Evolutionary conservation across 2,329 filamentous ascomycete genomes (phyloP), one percentile per base, ranked within the genome.

Genomic region (Aspergillus pseudoterreus): DNA sequence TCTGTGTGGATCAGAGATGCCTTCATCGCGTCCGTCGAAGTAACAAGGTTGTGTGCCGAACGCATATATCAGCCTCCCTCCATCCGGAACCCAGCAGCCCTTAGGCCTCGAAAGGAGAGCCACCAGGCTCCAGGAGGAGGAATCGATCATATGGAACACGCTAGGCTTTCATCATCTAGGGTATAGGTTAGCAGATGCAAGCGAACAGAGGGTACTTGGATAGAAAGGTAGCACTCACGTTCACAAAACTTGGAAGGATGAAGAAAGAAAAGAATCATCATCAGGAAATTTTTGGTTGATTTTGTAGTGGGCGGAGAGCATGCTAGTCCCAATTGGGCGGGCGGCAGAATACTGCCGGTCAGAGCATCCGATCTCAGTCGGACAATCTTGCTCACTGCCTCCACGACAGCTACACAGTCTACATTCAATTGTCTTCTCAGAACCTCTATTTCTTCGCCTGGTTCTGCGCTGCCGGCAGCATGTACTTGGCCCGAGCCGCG

Each of bases 41-140:
- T 90, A 95, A 96, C 91, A 97, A 96, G 92, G 87, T 67, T 82
- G 81, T 96, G 92, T 96, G 94, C 90, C 92, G 91, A 88, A 96
- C 94, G 91, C 94, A 86, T 82, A 91, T 91, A 85, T 97, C 94
- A 99, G 83, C 79, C 83, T 87, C 76, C 82, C 83, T 75, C 77
- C 78, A 75, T 74, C 79, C 78, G 78, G 75, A 75, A 73, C 84
- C 82, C 77, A 58, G 75, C 81, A 87, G 90, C 92, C 81, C 94
- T 96, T 90, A 72, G 88, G 91, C 85, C 77, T 76, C 81, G 76
- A 83, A 83, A 63, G 63, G 84, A 96, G 92, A 92, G 90, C 88
- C 83, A 77, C 77, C 78, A 77, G 81, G 77, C 78, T 80, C 77
- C 80, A 77, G 75, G 72, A 77, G 80, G 75, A 78, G 80, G 78